phyloP scores from a whole-genome alignment of 768 basidiomycete species.

The Lactifluus echinatus region DNA sequence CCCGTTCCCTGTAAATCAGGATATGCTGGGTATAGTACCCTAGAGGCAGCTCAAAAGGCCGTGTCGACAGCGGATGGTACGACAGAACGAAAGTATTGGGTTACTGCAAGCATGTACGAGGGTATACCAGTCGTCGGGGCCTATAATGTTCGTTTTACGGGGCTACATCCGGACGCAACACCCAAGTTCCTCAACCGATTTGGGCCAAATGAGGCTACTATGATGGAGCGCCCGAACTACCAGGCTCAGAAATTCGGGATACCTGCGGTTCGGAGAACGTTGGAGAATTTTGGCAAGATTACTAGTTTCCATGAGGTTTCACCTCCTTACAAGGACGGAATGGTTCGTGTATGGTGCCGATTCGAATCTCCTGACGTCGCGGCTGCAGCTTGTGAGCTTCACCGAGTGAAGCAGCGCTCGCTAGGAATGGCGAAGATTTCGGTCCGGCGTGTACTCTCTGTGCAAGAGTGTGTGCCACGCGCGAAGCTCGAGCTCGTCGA shows the following conservation, averaged over 20 bases:
- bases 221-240: conserved; percentile 46
- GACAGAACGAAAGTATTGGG: conserved; percentile 32
- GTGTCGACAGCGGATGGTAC: conserved; percentile 35
- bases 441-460: conserved; percentile 46
- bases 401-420: conserved; percentile 38
- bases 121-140: conserved; percentile 51
- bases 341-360: conserved; percentile 45
- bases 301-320: conserved; percentile 38
- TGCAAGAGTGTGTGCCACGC: conserved; percentile 37
- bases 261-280: conserved; percentile 28
- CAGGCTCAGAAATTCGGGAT: conserved; percentile 29
- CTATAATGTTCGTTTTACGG: conserved; percentile 52
- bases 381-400: conserved; percentile 39
- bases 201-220: conserved; percentile 39
- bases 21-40: conserved; percentile 53
- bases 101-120: conserved; percentile 43
- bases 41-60: conserved; percentile 41
- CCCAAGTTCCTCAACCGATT: conserved; percentile 38
- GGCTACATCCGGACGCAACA: conserved; percentile 40
- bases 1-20: conserved; percentile 47
- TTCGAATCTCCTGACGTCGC: conserved; percentile 49
- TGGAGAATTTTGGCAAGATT: conserved; percentile 35
- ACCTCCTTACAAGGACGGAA: conserved; percentile 42
- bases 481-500: conserved; percentile 34
- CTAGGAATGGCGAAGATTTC: conserved; percentile 39